phyloP scores from a whole-genome alignment of 345 rosid species.

The Brassica carinata region DNA sequence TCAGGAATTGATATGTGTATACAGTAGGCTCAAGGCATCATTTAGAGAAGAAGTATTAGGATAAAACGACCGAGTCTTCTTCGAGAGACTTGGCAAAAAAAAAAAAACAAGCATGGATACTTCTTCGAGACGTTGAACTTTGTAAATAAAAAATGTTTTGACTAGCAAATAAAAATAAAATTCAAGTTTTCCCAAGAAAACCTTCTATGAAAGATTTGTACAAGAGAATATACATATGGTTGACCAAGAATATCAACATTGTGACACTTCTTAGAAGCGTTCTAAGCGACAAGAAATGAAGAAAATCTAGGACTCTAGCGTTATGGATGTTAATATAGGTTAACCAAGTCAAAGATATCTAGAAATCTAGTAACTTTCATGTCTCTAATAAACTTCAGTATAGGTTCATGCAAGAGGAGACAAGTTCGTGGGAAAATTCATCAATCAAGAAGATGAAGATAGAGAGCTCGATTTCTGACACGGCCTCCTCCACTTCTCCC shows the following conservation, averaged over 20 bases:
- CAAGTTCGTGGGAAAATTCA: conserved; percentile 57
- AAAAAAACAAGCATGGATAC: neutral
- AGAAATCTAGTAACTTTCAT: conserved; percentile 1
- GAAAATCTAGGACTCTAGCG: neutral
- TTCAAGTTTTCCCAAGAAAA: neutral
- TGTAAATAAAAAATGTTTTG: neutral
- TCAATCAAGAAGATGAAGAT: conserved; percentile 55
- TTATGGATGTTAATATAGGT: neutral
- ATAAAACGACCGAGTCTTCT: conserved; percentile 12
- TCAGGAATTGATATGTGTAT: neutral
- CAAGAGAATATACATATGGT: neutral
- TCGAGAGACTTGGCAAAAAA: conserved; percentile 16
- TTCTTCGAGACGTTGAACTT: neutral
- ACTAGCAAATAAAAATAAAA: neutral
- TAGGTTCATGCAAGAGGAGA: conserved; percentile 24
- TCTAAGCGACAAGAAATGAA: neutral
- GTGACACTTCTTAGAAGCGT: neutral
- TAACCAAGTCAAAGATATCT: conserved; percentile 10
- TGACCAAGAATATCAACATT: neutral
- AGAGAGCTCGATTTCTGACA: conserved; percentile 53
- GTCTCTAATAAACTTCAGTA: conserved; percentile 22
- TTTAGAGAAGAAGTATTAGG: neutral
- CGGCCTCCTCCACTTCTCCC: conserved; percentile 49
- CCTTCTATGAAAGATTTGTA: neutral
- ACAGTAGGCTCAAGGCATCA: neutral